phyloP scores from a whole-genome alignment of 306 rosid species.

The Mimosa pudica region DNA sequence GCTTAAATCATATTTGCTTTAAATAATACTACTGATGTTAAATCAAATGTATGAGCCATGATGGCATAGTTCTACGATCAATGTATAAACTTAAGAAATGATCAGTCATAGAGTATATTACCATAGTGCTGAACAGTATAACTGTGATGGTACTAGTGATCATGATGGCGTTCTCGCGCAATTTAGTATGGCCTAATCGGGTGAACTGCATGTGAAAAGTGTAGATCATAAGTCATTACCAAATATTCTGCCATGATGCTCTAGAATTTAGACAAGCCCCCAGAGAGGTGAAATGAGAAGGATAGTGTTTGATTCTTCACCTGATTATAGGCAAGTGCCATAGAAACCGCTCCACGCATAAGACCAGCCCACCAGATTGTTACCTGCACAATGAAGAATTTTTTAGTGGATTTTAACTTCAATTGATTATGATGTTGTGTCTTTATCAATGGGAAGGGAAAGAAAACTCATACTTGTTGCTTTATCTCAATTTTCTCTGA shows the following conservation, averaged over 20 bases:
- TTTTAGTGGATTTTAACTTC: constrained; percentile 1
- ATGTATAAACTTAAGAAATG: neutral
- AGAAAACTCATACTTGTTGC: constrained; percentile 70
- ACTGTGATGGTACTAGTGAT: constrained; percentile 96
- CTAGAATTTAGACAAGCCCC: neutral
- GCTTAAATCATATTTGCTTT: neutral
- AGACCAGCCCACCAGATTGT: constrained; percentile 99
- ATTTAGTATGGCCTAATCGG: constrained; percentile 70
- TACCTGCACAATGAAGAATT: constrained; percentile 51
- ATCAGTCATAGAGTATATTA: constrained; percentile 41
- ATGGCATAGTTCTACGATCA: constrained; percentile 18
- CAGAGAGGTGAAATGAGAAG: constrained; percentile 28
- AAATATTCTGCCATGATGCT: neutral
- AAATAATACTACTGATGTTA: neutral
- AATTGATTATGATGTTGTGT: neutral
- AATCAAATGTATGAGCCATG: neutral
- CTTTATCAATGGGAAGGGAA: constrained; percentile 3
- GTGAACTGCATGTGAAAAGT: constrained; percentile 65
- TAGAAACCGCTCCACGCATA: constrained; percentile 98
- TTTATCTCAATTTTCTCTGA: constrained; percentile 64
- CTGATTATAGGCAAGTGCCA: constrained; percentile 96
- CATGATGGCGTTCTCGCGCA: constrained; percentile 78
- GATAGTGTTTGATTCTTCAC: constrained; percentile 44
- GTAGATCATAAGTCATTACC: constrained; percentile 20
- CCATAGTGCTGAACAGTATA: constrained; percentile 97